Percentiles rank a stretch among this genome's conserved stretches.
Evolutionary conservation across 208 protist species (phyloP).

Genomic region (Trypanosoma scelopori): DNA sequence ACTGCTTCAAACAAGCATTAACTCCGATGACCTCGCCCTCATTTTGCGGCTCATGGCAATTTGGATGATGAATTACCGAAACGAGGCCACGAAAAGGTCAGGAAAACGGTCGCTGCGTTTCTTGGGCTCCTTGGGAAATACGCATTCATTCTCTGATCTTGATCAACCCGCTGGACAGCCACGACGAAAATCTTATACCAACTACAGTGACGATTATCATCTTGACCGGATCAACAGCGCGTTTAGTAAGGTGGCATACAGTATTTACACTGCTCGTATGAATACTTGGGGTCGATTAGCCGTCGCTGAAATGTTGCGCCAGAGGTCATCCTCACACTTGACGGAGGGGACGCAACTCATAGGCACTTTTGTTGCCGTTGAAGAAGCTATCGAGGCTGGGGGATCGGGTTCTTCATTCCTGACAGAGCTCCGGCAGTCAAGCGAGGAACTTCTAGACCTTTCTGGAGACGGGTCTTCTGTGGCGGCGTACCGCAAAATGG

Average conservation of each 20-base stretch:
- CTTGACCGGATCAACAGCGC: not conserved
- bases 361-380: slow-evolving; percentile 11
- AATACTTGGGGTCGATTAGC: not conserved
- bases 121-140: not conserved
- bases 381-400: slow-evolving; percentile 8
- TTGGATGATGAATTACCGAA: not conserved
- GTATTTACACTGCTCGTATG: slow-evolving; percentile 23
- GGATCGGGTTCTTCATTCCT: slow-evolving; percentile 3
- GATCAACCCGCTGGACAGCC: no score
- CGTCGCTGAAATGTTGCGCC: slow-evolving; percentile 9
- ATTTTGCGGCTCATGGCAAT: slow-evolving; percentile 22
- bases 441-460: slow-evolving; percentile 18
- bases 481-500: slow-evolving; percentile 15
- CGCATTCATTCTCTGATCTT: no score
- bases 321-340: not conserved
- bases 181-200: no score
- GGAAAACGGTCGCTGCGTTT: not conserved
- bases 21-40: slow-evolving; percentile 22
- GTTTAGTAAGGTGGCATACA: slow-evolving; percentile 25
- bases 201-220: not conserved
- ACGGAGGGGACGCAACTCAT: not conserved
- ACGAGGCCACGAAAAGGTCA: no score
- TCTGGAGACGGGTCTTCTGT: slow-evolving; percentile 13
- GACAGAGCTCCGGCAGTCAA: slow-evolving; percentile 9
- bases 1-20: not conserved